Base-by-base conservation (phyloP, 1,284 basidiomycete genomes). In the Entoloma clypeatum region DNA sequence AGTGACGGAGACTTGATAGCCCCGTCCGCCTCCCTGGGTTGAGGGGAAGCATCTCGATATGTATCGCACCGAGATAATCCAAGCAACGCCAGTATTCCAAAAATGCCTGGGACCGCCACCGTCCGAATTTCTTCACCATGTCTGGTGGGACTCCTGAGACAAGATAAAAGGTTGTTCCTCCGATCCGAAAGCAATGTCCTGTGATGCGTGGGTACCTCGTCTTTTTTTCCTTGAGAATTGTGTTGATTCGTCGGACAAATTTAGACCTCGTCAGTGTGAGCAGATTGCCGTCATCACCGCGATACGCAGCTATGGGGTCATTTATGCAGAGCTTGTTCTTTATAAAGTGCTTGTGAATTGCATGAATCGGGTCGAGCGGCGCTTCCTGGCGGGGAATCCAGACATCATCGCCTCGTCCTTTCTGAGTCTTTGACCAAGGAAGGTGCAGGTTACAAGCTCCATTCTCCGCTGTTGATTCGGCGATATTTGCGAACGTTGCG, bases 171-270 rank as follows among this genome's bases (percentile, higher is more conserved):
- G 57, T 62, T 0, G 63, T 58, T 0, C 62, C 59, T 0, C 64
- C 60, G 18, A 66, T 64, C 0, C 56, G 44, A 23, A 64, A 63
- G 30, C 48, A 43, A 31, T 64, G 61, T 0, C 60, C 58, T 0
- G 54, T 53, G 3, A 48, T 45, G 7, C 14, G 18, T 1, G 52
- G 45, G 22, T 47, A 52, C 4, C 55, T 52, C 35, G n/a, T n/a
- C n/a, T n/a, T 19, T 21, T 1, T 23, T 7, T 58, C 57, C 60
- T 2, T 7, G 19, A 32, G 30, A 19, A 61, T 52, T 7, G 41
- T 22, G 43, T 60, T 61, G 47, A 58, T 60, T 0, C 57, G 35
- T 1, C 14, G 13, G 4, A 61, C 21, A 39, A 60, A 58, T 7
- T 21, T 43, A 6, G 18, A 22, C 26, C 46, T 51, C 2, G 54